Evolutionary conservation across 352 stramenopile genomes (phyloP).

Genomic region (Blastocystis sp.): DNA sequence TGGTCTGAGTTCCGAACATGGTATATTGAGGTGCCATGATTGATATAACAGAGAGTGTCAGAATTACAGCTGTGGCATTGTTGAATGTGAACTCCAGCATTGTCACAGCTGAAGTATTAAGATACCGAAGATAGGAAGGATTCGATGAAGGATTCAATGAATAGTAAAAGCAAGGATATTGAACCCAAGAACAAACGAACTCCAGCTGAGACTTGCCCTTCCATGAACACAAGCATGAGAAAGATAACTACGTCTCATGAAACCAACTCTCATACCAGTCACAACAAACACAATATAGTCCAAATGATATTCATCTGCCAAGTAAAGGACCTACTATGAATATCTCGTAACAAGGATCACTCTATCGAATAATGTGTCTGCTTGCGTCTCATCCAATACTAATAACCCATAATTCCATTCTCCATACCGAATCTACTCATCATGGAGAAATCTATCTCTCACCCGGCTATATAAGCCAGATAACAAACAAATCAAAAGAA

Average conservation of each 20-base stretch:
- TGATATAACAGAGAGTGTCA: constrained; percentile 27
- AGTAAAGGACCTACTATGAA: background rate
- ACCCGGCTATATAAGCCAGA: background rate
- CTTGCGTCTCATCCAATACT: background rate
- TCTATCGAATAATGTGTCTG: background rate
- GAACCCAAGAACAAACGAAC: constrained; percentile 28
- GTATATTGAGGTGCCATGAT: constrained; percentile 57
- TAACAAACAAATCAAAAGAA: background rate
- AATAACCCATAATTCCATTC: constrained; percentile 16
- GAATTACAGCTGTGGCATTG: background rate
- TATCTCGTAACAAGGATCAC: background rate
- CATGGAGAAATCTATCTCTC: background rate
- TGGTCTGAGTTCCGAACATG: constrained; percentile 23
- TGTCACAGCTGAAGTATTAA: constrained; percentile 35
- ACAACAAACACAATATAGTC: constrained; percentile 6
- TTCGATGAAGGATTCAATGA: background rate
- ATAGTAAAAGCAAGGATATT: background rate
- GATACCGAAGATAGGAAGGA: background rate
- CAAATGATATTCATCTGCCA: background rate
- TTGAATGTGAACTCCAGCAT: constrained; percentile 42
- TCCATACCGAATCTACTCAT: background rate
- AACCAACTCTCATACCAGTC: background rate
- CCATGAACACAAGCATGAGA: background rate
- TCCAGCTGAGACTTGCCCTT: constrained; percentile 14
- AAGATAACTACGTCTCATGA: background rate